These are phyloP conservation scores for Pyricularia pennisetigena DNA, from an alignment of 2,329 filamentous ascomycete species.

Conservation along the genomic window DNA sequence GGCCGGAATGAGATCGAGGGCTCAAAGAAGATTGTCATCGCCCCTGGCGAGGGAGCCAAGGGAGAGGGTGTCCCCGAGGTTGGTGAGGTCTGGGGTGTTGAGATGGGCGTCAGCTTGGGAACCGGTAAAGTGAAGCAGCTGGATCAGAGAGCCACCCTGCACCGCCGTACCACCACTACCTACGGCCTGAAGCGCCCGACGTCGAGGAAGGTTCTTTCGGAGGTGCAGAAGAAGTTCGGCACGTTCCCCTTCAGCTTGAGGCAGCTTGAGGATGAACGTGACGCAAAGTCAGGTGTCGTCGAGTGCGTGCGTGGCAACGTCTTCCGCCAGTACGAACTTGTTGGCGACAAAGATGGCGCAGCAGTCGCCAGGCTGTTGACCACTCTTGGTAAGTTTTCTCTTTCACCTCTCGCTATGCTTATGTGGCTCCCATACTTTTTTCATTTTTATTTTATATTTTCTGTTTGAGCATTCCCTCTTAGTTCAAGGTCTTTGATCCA, in stretches of 20 bases:
- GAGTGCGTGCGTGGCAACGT: conserved; percentile 93
- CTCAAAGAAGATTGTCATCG: conserved; percentile 92
- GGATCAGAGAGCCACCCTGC: conserved; percentile 79
- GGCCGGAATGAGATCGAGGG: conserved; percentile 96
- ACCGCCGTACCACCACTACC: conserved; percentile 85
- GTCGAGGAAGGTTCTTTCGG: conserved; percentile 83
- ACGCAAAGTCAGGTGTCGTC: conserved; percentile 89
- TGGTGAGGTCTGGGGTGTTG: conserved; percentile 94
- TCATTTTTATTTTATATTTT: no score
- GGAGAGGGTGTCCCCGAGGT: conserved; percentile 84
- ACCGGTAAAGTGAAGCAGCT: conserved; percentile 92
- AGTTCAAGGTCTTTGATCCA: background rate
- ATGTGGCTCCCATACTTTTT: no score
- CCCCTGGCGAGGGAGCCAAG: conserved; percentile 76
- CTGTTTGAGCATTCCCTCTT: background rate
- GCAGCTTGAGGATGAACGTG: conserved; percentile 92
- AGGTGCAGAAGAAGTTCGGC: conserved; percentile 95
- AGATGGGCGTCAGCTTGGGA: conserved; percentile 85
- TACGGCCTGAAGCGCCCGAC: conserved; percentile 91
- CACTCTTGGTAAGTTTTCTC: conserved; percentile 68
- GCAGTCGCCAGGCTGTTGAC: conserved; percentile 81
- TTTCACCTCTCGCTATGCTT: conserved; percentile 6
- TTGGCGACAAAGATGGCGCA: conserved; percentile 83
- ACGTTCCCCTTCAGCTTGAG: conserved; percentile 96
- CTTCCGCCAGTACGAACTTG: conserved; percentile 90